phyloP scores from a whole-genome alignment of 1,284 basidiomycete species.

The Amylostereum areolatum region DNA sequence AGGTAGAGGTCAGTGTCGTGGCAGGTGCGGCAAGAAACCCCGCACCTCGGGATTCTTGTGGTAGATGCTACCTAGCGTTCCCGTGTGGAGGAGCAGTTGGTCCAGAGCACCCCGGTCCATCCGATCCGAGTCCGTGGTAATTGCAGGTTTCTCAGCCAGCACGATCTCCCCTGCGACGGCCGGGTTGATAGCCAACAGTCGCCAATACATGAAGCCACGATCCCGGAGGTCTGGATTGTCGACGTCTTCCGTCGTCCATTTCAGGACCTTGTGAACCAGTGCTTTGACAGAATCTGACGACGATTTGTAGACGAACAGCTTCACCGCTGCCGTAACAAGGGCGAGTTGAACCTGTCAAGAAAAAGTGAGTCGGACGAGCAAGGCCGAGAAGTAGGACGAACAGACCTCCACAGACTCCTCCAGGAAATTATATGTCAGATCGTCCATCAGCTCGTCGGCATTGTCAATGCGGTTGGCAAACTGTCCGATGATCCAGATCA shows the following conservation, averaged over 20 bases:
- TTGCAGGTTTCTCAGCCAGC: conserved; percentile 90
- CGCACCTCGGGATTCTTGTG: conserved; percentile 84
- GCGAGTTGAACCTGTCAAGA: conserved; percentile 84
- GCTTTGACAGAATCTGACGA: conserved; percentile 82
- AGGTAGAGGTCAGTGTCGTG: conserved; percentile 3
- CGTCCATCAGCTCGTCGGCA: conserved; percentile 91
- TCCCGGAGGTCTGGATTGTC: conserved; percentile 97
- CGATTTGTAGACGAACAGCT: conserved; percentile 92
- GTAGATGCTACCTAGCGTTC: conserved; percentile 81
- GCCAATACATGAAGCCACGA: conserved; percentile 99
- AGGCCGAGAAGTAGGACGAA: conserved; percentile 4
- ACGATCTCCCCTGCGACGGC: conserved; percentile 87
- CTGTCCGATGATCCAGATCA: conserved; percentile 98
- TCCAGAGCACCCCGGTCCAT: conserved; percentile 96
- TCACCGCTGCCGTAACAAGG: conserved; percentile 91
- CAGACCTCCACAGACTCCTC: conserved; percentile 89
- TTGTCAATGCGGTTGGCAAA: conserved; percentile 97
- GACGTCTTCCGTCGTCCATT: conserved; percentile 96
- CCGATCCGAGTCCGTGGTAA: conserved; percentile 95
- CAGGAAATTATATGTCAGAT: conserved; percentile 86
- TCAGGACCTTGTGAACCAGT: conserved; percentile 92
- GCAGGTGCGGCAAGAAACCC: conserved; percentile 6
- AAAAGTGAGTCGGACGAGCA: background rate
- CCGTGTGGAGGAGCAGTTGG: conserved; percentile 78
- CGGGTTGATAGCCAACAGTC: conserved; percentile 92